A percentile compares a stretch with the other conserved stretches of the same genome.
phyloP scores from a whole-genome alignment of 768 basidiomycete species.

The Fibroporia radiculosa region DNA sequence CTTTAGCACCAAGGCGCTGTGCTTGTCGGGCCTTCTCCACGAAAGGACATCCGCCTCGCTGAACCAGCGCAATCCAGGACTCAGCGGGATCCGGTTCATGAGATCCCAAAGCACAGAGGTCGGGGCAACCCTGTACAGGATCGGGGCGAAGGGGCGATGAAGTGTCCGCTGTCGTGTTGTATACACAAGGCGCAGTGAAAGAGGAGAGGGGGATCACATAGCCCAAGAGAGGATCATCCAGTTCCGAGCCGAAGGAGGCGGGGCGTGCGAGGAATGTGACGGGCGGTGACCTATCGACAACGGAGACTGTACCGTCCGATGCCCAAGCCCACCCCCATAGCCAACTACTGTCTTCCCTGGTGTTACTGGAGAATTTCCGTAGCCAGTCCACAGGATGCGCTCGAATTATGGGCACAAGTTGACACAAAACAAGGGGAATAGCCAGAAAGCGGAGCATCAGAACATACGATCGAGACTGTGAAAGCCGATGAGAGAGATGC shows the following conservation, averaged over 20 bases:
- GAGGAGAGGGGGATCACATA: constrained; percentile 30
- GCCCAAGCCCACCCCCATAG: constrained; percentile 34
- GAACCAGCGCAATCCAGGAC: constrained; percentile 85
- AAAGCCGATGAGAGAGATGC: too few species aligned
- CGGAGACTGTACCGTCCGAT: constrained; percentile 46
- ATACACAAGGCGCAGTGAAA: constrained; percentile 36
- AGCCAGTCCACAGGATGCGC: constrained; percentile 22
- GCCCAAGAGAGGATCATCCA: constrained; percentile 39
- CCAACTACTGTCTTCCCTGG: constrained; percentile 25
- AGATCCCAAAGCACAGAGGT: constrained; percentile 50
- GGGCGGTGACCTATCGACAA: constrained; percentile 68
- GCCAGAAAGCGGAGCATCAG: too few species aligned
- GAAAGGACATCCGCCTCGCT: constrained; percentile 87
- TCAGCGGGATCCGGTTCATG: constrained; percentile 54
- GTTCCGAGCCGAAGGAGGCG: constrained; percentile 73
- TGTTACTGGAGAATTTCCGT: constrained; percentile 16
- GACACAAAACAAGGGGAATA: too few species aligned
- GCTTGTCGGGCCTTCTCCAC: constrained; percentile 65
- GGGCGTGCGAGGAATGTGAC: constrained; percentile 63
- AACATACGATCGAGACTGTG: too few species aligned
- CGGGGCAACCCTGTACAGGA: constrained; percentile 51
- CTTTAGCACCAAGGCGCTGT: constrained; percentile 65
- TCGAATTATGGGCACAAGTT: constrained; percentile 9
- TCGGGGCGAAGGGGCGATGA: constrained; percentile 27
- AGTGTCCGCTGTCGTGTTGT: constrained; percentile 2